Conservation (phyloP, 495 filamentous ascomycete species). For the Penicillium bialowiezense region DNA sequence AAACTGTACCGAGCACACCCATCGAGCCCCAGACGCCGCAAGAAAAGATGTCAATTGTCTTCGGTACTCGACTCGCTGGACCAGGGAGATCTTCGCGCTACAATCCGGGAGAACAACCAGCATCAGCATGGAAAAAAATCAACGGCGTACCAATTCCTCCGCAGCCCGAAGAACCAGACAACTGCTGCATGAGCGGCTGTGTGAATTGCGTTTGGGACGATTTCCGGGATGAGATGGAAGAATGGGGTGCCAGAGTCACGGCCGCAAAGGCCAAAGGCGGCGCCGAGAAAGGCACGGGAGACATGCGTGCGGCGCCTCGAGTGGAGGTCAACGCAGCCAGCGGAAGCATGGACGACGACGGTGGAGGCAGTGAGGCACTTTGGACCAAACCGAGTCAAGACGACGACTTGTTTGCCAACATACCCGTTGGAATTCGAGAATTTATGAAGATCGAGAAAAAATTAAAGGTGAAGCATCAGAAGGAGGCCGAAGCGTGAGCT, state of each 20-base stretch:
- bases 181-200: slow-evolving; percentile 98
- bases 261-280: slow-evolving; percentile 48
- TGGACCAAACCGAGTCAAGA: slow-evolving; percentile 47
- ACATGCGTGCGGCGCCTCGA: slow-evolving; percentile 36
- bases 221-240: slow-evolving; percentile 86
- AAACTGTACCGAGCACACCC: slow-evolving; percentile 25
- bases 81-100: slow-evolving; percentile 62
- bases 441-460: slow-evolving; percentile 98
- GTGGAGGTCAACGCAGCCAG: slow-evolving; percentile 39
- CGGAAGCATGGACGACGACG: slow-evolving; percentile 76
- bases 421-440: slow-evolving; percentile 91
- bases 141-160: slow-evolving; percentile 83
- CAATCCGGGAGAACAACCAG: slow-evolving; percentile 43
- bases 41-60: slow-evolving; percentile 66
- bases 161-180: slow-evolving; percentile 85
- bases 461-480: slow-evolving; percentile 69
- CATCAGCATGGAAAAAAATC: slow-evolving; percentile 53
- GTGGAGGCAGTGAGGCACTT: slow-evolving; percentile 66
- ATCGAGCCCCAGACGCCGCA: slow-evolving; percentile 35
- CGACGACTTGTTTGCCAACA: slow-evolving; percentile 67
- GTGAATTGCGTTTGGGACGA: slow-evolving; percentile 97
- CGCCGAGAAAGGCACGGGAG: slow-evolving; percentile 22
- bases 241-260: slow-evolving; percentile 64
- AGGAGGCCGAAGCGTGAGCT: slow-evolving; percentile 25
- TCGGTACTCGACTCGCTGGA: slow-evolving; percentile 72